Conservation (phyloP, 2,329 filamentous ascomycete genomes). For the Cercospora sojina region DNA sequence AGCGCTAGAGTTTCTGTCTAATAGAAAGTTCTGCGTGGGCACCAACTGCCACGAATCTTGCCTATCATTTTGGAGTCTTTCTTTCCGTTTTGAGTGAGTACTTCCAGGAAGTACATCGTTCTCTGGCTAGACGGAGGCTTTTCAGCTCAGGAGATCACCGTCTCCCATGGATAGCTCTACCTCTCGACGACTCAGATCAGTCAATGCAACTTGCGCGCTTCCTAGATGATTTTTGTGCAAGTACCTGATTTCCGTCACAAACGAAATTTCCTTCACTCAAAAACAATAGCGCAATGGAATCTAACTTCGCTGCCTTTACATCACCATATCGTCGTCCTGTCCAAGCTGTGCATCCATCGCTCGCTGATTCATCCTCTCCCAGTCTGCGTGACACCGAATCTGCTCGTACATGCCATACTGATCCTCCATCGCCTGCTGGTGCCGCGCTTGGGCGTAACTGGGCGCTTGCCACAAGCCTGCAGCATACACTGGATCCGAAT, state of each 20-base stretch:
- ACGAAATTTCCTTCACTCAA: neutral
- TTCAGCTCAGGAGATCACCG: neutral
- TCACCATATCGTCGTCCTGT: constrained; percentile 36
- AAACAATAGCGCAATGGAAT: neutral
- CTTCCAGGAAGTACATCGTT: neutral
- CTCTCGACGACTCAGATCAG: too few species aligned
- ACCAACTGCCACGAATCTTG: neutral
- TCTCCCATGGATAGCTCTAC: too few species aligned
- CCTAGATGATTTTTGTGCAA: neutral
- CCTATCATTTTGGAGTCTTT: neutral
- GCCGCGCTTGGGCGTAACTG: constrained; percentile 36
- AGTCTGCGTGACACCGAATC: constrained; percentile 52
- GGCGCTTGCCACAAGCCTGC: constrained; percentile 44
- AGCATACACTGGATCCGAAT: constrained; percentile 67
- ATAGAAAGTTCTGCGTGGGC: neutral
- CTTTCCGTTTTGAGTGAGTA: neutral
- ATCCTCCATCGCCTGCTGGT: constrained; percentile 59
- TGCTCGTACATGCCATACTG: constrained; percentile 65
- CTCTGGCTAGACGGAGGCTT: neutral
- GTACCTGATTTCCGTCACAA: neutral
- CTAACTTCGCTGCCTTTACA: constrained; percentile 19
- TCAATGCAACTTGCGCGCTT: too few species aligned
- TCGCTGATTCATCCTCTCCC: constrained; percentile 37
- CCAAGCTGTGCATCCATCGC: constrained; percentile 23
- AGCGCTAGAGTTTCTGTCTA: neutral